Evolutionary conservation across 2,329 filamentous ascomycete genomes (phyloP).

Genomic region (Arthrobotrys entomopaga): DNA sequence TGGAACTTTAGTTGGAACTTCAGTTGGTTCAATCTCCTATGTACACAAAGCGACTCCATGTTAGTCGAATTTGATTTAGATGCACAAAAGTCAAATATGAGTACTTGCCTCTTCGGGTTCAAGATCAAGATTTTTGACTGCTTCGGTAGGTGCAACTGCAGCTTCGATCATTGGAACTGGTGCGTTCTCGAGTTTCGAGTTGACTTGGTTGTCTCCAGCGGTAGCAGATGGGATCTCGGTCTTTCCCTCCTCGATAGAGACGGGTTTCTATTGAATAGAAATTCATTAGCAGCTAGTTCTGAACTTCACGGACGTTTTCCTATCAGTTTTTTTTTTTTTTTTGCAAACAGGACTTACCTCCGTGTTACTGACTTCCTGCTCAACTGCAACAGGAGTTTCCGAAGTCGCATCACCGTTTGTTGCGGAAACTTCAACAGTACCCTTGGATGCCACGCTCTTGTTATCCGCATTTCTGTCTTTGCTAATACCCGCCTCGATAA

Average conservation of each 20-base stretch:
- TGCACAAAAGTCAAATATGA: no score
- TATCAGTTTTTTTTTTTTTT: conserved; percentile 16
- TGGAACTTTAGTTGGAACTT: no score
- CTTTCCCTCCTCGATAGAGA: not conserved
- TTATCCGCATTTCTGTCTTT: conserved; percentile 1
- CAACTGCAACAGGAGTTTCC: conserved; percentile 26
- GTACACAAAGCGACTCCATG: no score
- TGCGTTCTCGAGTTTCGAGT: not conserved
- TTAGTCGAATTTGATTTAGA: no score
- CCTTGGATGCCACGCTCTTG: not conserved
- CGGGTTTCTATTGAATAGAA: no score
- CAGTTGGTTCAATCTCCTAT: no score
- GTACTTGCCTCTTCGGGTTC: no score
- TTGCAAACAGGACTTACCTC: conserved; percentile 17
- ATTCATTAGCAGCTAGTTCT: no score
- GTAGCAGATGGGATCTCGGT: not conserved
- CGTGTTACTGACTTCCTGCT: conserved; percentile 6
- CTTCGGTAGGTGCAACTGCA: no score
- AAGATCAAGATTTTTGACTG: no score
- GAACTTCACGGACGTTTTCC: not conserved
- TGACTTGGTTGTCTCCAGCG: not conserved
- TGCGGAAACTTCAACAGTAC: not conserved
- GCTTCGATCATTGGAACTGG: no score
- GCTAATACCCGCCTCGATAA: not conserved
- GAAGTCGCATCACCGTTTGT: conserved; percentile 36